Base-by-base conservation (phyloP, 768 basidiomycete genomes). In the Trichaptum fuscoviolaceum region DNA sequence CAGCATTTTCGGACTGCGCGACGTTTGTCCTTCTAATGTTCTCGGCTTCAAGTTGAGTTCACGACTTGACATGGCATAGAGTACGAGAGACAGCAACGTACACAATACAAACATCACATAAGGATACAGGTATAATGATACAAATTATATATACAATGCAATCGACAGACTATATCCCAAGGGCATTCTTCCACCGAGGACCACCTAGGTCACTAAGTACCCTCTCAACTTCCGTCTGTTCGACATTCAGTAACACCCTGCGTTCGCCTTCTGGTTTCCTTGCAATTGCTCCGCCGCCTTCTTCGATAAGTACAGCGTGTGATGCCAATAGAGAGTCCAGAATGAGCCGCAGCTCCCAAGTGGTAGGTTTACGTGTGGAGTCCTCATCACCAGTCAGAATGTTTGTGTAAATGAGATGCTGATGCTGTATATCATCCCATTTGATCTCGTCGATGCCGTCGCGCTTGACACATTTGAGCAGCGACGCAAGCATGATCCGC, bases 361-460 rank as follows among this genome's bases (percentile, higher is more conserved):
- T 68, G 0, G 83, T 86, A 7, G 92, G 90, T 68, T 81, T 82
- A 24, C 84, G 80, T 35, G 75, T 77, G 0, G 90, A 82, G 62
- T 90, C 86, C n/a, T 80, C 82, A 18, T 82, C 80, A 35, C 83
- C 81, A 8, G 84, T 79, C 17, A 97, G 84, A 1, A 87, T 79
- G 68, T 85, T 83, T 63, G 87, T 82, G 68, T 94, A 91, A 7
- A 85, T 83, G 30, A 87, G 74, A 72, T 95, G 92, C 73, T 96
- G 94, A 64, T 88, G 81, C 66, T 87, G 83, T 57, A 96, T 81
- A 69, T 93, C 90, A 27, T 84, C 83, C 92, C 92, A 95, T 70
- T 86, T 86, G 62, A 98, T 89, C 77, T 95, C 93, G 64, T 93
- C 89, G 0, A 98, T 84, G 27, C 95, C 95, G 68, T 91, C 89